Evolutionary conservation across 2,329 filamentous ascomycete genomes (phyloP).

Genomic region (Tolypocladium tropicale): DNA sequence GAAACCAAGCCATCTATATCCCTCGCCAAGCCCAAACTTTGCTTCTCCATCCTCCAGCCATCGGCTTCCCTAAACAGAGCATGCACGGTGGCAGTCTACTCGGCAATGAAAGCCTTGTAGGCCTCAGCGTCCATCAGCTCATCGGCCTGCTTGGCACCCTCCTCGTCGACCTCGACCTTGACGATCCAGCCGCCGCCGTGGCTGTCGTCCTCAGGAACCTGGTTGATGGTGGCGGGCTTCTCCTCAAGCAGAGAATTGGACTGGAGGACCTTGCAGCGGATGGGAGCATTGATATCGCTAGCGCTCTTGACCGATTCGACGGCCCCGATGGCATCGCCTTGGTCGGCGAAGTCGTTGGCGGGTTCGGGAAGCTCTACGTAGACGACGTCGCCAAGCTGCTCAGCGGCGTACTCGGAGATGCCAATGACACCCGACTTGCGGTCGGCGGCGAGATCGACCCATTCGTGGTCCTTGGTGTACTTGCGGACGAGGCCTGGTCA

Average conservation of each 20-base stretch:
- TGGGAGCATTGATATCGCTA: conserved; percentile 90
- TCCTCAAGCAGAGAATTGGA: conserved; percentile 70
- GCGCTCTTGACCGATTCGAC: conserved; percentile 98
- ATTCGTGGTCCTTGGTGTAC: conserved; percentile 97
- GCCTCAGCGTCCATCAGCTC: conserved; percentile 64
- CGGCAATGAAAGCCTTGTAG: conserved; percentile 62
- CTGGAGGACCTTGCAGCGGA: conserved; percentile 65
- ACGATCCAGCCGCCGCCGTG: conserved; percentile 83
- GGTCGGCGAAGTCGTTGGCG: conserved; percentile 51
- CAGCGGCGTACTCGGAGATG: conserved; percentile 84
- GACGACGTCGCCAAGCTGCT: conserved; percentile 90
- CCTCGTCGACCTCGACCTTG: conserved; percentile 67
- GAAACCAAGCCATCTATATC: neutral
- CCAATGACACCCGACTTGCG: conserved; percentile 73
- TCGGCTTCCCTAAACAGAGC: neutral
- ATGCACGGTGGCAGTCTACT: conserved; percentile 3
- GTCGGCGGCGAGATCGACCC: conserved; percentile 81
- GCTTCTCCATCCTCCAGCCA: neutral
- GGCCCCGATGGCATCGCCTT: conserved; percentile 80
- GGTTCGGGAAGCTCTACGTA: conserved; percentile 84
- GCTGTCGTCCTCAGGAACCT: conserved; percentile 70
- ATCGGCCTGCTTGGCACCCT: conserved; percentile 57
- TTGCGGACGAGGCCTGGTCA: conserved; percentile 55
- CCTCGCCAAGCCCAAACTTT: neutral
- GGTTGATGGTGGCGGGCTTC: conserved; percentile 80